Conservation (phyloP, 345 rosid species). For the Raphanus raphanistrum region DNA sequence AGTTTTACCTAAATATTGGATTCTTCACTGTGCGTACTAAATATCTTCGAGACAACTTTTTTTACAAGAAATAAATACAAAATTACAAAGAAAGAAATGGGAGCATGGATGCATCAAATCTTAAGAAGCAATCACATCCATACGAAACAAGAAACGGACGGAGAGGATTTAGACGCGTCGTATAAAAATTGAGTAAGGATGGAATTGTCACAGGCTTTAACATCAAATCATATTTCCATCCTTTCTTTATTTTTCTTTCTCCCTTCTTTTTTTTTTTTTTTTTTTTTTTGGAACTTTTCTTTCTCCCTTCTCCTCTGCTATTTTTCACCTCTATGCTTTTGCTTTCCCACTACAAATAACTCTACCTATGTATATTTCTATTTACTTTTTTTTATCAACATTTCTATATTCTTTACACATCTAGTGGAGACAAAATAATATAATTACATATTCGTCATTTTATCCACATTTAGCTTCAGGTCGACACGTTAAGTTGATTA, state of each 20-base stretch:
- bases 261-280: too few species aligned
- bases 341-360: not conserved
- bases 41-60: not conserved
- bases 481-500: slow-evolving; percentile 6
- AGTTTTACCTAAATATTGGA: too few species aligned
- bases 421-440: not conserved
- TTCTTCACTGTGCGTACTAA: not conserved
- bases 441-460: not conserved
- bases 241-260: slow-evolving; percentile 22
- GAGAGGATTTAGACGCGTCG: slow-evolving; percentile 6
- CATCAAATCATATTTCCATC: slow-evolving; percentile 42
- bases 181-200: not conserved
- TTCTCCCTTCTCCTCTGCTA: slow-evolving; percentile 7
- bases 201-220: slow-evolving; percentile 31
- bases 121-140: slow-evolving; percentile 32
- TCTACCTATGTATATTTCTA: not conserved
- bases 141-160: slow-evolving; percentile 23
- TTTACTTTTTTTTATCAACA: not conserved
- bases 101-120: slow-evolving; percentile 41
- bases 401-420: not conserved
- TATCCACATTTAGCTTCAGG: not conserved
- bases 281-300: too few species aligned
- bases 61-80: not conserved
- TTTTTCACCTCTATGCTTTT: slow-evolving; percentile 25
- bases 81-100: not conserved